phyloP scores from a whole-genome alignment of 2,329 filamentous ascomycete genomes.

The Diaporthe ampelina region DNA sequence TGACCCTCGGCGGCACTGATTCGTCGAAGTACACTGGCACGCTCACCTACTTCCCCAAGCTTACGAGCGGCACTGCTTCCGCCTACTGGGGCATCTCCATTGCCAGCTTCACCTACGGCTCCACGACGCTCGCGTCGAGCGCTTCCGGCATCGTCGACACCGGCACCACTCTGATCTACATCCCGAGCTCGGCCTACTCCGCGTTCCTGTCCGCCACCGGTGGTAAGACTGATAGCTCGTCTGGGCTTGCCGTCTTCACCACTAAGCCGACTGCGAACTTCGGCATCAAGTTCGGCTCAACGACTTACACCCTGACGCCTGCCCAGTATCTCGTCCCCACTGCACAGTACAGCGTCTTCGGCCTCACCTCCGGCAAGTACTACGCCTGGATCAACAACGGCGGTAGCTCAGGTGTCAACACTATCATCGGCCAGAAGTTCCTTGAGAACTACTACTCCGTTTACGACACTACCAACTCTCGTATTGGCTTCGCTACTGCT shows the following conservation, averaged over 20 bases:
- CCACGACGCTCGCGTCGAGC: slow-evolving; percentile 41
- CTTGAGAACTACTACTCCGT: slow-evolving; percentile 50
- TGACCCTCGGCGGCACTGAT: slow-evolving; percentile 46
- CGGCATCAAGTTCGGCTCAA: slow-evolving; percentile 47
- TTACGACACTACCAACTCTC: slow-evolving; percentile 43
- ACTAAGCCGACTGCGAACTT: slow-evolving; percentile 49
- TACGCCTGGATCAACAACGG: slow-evolving; percentile 49
- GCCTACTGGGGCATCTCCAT: slow-evolving; percentile 47
- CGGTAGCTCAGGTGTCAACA: slow-evolving; percentile 47
- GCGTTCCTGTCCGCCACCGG: slow-evolving; percentile 48
- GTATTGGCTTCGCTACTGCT: slow-evolving; percentile 46
- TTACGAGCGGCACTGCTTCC: slow-evolving; percentile 39
- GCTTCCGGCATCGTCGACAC: slow-evolving; percentile 47
- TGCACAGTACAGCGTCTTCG: slow-evolving; percentile 46
- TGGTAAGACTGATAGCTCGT: slow-evolving; percentile 45
- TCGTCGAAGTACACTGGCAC: slow-evolving; percentile 44
- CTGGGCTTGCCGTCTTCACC: slow-evolving; percentile 46
- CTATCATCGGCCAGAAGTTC: slow-evolving; percentile 50
- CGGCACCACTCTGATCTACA: slow-evolving; percentile 48
- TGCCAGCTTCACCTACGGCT: slow-evolving; percentile 45
- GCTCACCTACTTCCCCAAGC: slow-evolving; percentile 43
- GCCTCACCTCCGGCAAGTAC: slow-evolving; percentile 46
- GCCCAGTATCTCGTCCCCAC: slow-evolving; percentile 47
- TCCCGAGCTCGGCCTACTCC: slow-evolving; percentile 47
- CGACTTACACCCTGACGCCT: slow-evolving; percentile 48